phyloP scores from a whole-genome alignment of 2,329 filamentous ascomycete genomes.

The Arthroderma sp. region DNA sequence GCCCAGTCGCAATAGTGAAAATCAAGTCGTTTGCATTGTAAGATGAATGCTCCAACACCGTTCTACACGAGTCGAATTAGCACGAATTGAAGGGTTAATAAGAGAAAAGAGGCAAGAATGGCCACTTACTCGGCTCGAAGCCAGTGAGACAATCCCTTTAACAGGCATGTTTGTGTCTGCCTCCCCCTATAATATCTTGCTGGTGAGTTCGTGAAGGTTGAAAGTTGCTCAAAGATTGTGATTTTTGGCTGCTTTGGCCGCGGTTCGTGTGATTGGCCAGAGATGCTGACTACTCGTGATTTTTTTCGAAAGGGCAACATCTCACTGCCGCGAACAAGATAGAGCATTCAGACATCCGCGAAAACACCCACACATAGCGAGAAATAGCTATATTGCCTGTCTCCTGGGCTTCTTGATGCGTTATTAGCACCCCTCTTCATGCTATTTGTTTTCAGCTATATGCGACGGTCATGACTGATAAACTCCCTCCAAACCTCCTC shows the following conservation, averaged over 20 bases:
- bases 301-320: neutral
- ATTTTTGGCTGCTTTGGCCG: too few relatives aligned
- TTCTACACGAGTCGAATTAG: slow-evolving; percentile 48
- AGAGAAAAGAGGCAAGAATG: neutral
- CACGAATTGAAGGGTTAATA: neutral
- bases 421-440: neutral
- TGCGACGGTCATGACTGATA: slow-evolving; percentile 66
- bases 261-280: neutral
- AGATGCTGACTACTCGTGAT: neutral
- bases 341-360: neutral
- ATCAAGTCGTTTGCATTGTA: slow-evolving; percentile 91
- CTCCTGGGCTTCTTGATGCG: neutral
- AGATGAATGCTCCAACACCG: slow-evolving; percentile 89
- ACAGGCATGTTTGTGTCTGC: slow-evolving; percentile 29
- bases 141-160: slow-evolving; percentile 41
- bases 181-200: neutral
- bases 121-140: slow-evolving; percentile 43
- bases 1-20: slow-evolving; percentile 97
- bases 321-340: neutral
- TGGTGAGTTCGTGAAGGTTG: slow-evolving; percentile 4
- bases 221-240: neutral
- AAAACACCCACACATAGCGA: neutral
- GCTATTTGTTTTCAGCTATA: neutral
- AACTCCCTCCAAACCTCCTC: slow-evolving; percentile 82
- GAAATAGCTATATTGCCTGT: neutral